Conservation (phyloP, 129 eudicot genomes). For the Kitagawia praeruptora region DNA sequence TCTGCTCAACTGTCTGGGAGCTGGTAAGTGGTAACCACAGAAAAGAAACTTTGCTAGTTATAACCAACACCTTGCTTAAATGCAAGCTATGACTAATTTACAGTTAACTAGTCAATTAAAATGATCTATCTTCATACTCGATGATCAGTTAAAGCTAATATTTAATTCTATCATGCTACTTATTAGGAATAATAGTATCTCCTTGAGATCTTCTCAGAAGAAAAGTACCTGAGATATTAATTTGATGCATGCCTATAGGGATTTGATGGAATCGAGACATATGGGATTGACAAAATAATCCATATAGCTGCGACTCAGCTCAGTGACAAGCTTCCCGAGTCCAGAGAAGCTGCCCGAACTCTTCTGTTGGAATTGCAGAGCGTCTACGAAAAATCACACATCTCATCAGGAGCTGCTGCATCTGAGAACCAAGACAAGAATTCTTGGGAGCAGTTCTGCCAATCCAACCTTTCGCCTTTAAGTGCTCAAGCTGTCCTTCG, state of each 20-base stretch:
- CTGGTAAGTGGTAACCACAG: background rate
- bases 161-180: background rate
- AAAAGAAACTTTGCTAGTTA: background rate
- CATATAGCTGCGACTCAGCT: conserved; percentile 66
- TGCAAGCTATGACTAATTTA: background rate
- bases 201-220: background rate
- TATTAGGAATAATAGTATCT: background rate
- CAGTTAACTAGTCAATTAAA: background rate
- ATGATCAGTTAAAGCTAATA: background rate
- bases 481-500: conserved; percentile 87
- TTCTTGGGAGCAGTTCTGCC: conserved; percentile 72
- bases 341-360: conserved; percentile 79
- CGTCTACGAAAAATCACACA: conserved; percentile 40
- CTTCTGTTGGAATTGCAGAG: conserved; percentile 59
- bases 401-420: conserved; percentile 16
- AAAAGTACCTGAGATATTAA: background rate
- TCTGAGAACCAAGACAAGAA: conserved; percentile 27
- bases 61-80: background rate
- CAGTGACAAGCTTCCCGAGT: conserved; percentile 81
- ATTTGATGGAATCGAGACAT: conserved; percentile 51
- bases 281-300: conserved; percentile 63
- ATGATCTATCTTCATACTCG: background rate
- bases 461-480: conserved; percentile 58
- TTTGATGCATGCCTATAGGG: conserved; percentile 31
- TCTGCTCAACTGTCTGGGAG: background rate